Evolutionary conservation across 345 rosid species (phyloP).

Genomic region (Punica granatum): DNA sequence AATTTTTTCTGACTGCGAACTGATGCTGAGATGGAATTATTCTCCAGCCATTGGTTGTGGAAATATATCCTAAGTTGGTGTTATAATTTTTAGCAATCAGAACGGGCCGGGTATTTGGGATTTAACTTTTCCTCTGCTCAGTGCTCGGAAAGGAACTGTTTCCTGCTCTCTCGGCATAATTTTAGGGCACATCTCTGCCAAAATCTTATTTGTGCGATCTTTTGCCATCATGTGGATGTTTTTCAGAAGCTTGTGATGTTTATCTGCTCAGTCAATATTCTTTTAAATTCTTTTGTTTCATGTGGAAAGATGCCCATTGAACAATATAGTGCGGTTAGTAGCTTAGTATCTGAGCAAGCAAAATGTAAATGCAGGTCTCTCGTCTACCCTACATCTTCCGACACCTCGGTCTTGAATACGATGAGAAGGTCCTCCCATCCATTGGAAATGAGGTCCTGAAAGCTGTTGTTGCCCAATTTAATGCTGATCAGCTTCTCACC

Average conservation of each 20-base stretch:
- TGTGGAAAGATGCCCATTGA: background rate
- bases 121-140: background rate
- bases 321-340: background rate
- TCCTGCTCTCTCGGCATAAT: background rate
- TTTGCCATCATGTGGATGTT: background rate
- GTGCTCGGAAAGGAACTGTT: background rate
- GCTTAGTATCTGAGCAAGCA: background rate
- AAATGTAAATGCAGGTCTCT: conserved; percentile 34
- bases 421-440: conserved; percentile 93
- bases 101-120: too few relatives aligned
- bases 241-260: background rate
- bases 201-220: background rate
- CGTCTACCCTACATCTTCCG: conserved; percentile 72
- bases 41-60: background rate
- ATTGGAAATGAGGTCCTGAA: conserved; percentile 98
- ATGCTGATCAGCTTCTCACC: conserved; percentile 97
- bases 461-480: conserved; percentile 95
- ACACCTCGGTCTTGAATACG: conserved; percentile 84
- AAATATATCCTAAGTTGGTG: background rate
- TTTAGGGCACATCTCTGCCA: background rate
- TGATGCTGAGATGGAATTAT: background rate
- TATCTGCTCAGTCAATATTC: background rate
- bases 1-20: background rate
- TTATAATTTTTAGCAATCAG: background rate
- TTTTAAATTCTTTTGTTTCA: background rate